A percentile compares a stretch with the other conserved stretches of the same genome.
These are phyloP conservation scores for Fraxinus xanthoxyloides DNA, from an alignment of 305 asterid genomes.

Conservation along the genomic window DNA sequence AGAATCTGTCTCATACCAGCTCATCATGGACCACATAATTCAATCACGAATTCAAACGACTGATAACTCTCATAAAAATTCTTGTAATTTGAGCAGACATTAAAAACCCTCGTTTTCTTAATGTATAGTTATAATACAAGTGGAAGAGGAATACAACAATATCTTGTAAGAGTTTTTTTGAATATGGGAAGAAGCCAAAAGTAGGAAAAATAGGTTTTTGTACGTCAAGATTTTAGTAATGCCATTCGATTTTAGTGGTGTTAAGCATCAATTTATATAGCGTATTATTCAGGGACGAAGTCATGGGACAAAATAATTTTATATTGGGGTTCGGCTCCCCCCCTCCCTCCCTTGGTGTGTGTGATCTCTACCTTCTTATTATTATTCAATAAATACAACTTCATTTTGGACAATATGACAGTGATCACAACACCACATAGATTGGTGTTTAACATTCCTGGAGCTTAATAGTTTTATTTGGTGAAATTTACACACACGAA, in stretches of 20 bases:
- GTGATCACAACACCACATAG: no score
- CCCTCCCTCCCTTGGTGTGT: no score
- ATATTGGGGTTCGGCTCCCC: no score
- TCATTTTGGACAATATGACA: no score
- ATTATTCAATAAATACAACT: no score
- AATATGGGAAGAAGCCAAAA: background rate
- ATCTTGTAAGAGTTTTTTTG: background rate
- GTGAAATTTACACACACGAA: background rate
- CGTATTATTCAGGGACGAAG: background rate
- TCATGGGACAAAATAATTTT: no score
- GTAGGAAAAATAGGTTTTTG: background rate
- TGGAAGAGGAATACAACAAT: background rate
- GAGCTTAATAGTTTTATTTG: no score
- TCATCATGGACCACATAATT: conserved; percentile 44
- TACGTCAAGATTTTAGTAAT: no score
- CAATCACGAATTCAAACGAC: background rate
- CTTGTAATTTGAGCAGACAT: conserved; percentile 8
- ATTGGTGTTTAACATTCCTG: no score
- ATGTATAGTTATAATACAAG: background rate
- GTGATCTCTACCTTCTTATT: no score
- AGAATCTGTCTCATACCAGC: conserved; percentile 36
- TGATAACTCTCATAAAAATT: conserved; percentile 13
- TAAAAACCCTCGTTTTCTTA: background rate
- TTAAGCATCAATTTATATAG: background rate
- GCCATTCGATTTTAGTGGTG: background rate